Conservation (phyloP, 78 protist species). For the Chrysochromulina parva region DNA sequence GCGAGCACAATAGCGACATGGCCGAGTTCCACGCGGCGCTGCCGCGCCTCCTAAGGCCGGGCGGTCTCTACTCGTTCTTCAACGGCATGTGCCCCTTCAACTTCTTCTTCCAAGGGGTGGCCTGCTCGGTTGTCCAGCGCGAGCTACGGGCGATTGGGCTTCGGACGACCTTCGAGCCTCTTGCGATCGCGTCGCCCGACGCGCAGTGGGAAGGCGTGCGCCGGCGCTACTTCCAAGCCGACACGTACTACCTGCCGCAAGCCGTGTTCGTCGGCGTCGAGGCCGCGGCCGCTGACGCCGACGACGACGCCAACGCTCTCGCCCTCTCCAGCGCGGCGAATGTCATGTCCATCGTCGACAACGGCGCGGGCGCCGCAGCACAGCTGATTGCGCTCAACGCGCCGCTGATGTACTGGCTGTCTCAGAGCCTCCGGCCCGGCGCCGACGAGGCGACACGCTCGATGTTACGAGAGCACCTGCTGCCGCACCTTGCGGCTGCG, state of each 20-base stretch:
- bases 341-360: too few species aligned
- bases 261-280: neutral
- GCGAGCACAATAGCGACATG: conserved; percentile 15
- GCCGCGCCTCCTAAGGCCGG: conserved; percentile 28
- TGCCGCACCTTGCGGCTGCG: neutral
- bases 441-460: neutral
- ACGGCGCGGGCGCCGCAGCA: neutral
- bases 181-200: neutral
- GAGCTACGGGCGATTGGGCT: neutral
- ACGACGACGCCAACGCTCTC: too few species aligned
- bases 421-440: neutral
- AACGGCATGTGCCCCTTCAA: conserved; percentile 25
- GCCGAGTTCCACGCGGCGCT: conserved; percentile 6
- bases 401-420: neutral
- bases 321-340: too few species aligned
- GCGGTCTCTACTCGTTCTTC: conserved; percentile 43
- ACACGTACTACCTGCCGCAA: neutral
- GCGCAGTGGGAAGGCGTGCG: neutral
- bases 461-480: neutral
- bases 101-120: conserved; percentile 18
- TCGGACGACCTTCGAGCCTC: neutral
- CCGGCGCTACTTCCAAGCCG: neutral
- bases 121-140: neutral
- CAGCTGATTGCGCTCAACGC: neutral
- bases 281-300: neutral